Evolutionary conservation across 108 stramenopile genomes (phyloP).

Genomic region (Nitzschia palea): DNA sequence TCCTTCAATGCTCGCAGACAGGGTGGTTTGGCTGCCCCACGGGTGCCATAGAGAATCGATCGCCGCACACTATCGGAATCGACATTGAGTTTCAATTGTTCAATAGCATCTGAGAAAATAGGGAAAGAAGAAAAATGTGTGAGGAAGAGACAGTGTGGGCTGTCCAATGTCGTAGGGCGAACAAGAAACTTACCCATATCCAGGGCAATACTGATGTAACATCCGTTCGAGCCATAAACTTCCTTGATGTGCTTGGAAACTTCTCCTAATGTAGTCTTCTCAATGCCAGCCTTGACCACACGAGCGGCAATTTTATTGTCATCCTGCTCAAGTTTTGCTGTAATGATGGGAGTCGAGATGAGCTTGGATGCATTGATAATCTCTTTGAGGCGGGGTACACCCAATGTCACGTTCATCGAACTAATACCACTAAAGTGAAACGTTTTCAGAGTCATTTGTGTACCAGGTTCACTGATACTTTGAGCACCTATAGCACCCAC

Average conservation of each 20-base stretch:
- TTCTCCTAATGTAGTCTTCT: slow-evolving; percentile 96
- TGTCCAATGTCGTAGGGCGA: not conserved
- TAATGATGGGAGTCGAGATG: slow-evolving; percentile 99
- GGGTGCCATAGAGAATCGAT: slow-evolving; percentile 80
- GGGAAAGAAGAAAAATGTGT: not conserved
- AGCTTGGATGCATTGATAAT: slow-evolving; percentile 98
- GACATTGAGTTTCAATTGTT: slow-evolving; percentile 90
- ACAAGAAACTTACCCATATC: slow-evolving; percentile 59
- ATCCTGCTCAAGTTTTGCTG: slow-evolving; percentile 85
- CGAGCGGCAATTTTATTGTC: slow-evolving; percentile 90
- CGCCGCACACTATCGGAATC: slow-evolving; percentile 72
- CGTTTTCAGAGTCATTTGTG: slow-evolving; percentile 97
- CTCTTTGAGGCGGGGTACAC: slow-evolving; percentile 98
- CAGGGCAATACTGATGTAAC: slow-evolving; percentile 91
- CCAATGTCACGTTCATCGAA: slow-evolving; percentile 99
- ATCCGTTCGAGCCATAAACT: slow-evolving; percentile 77
- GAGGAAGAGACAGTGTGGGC: not conserved
- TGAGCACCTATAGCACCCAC: slow-evolving; percentile 98
- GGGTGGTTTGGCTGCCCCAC: slow-evolving; percentile 72
- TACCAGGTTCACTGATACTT: slow-evolving; percentile 96
- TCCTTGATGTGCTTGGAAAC: slow-evolving; percentile 92
- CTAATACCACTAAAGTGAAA: slow-evolving; percentile 99
- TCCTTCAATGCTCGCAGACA: slow-evolving; percentile 74
- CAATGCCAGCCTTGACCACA: slow-evolving; percentile 95
- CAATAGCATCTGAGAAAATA: slow-evolving; percentile 62